Evolutionary conservation across 306 rosid genomes (phyloP), one percentile per base, ranked within the genome.

Genomic region (Lathyrus oleraceus): DNA sequence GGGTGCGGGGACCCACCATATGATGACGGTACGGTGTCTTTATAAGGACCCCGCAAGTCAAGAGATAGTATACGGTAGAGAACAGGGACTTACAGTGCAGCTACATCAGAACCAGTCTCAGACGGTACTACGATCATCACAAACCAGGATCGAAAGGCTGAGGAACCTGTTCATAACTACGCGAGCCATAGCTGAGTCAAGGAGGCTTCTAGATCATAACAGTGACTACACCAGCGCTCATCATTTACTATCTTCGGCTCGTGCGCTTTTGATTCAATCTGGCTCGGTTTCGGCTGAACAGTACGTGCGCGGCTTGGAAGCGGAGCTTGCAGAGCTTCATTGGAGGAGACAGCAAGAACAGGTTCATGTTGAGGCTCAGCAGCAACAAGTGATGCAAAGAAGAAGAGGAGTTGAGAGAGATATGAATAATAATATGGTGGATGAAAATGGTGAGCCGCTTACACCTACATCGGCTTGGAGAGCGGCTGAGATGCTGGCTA

Each of bases 381-480:
- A 67, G 48, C 72, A 78, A 5, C 82, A 79, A 36, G 38, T 43
- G 81, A 67, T 82, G 61, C 91, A 77, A 51, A 77, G 94, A 60
- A 74, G 91, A 77, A 76, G 87, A 70, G 86, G 66, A 2, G 35
- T 78, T 5, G 82, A 84, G 61, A 53, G 67, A 20, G 81, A 77
- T 8, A n/a, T 10, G 44, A 32, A 35, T 35, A 6, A 8, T 35
- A 35, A 44, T 3, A 3, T 72, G 4, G 86, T 76, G 28, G 96
- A 87, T 16, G 97, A 91, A 44, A 87, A 85, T 7, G 92, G 89
- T 0, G 97, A 91, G 78, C 96, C 97, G 54, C 84, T 88, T 1
- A 88, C 97, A 12, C 97, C 97, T 0, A 82, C 88, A 0, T 91
- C 97, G 62, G 96, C 97, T 53, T 85, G 96, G 97, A 78, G 90